Base-by-base conservation (phyloP, 345 rosid genomes). In the Salix suchowensis region DNA sequence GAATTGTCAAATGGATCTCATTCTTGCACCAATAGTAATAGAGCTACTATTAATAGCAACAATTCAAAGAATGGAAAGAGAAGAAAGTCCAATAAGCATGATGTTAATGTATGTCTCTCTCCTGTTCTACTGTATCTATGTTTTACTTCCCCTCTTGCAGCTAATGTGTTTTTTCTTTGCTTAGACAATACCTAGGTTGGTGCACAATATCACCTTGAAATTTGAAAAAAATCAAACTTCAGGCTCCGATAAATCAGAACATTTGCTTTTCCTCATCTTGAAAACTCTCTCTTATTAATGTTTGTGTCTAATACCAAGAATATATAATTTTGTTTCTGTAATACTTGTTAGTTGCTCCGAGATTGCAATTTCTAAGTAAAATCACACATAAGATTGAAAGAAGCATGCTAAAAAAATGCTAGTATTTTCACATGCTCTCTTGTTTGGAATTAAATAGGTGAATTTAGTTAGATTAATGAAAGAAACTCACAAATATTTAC, bases 1-100 rank as follows among this genome's bases (percentile, higher is more conserved):
- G 77, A 42, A 19, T 26, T 40, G 21, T 73, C 76, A 26, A 55
- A 74, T 62, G 50, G 52, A 66, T 50, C 71, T 34, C 72, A 72
- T n/a, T 11, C 69, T 64, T 11, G 69, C 70, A 70, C 32, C 67
- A 23, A n/a, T 24, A 11, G 32, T 67, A 78, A 67, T 58, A 66
- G 58, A 26, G n/a, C 54, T n/a, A 50, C n/a, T 28, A 71, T 16
- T 37, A 68, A 54, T 50, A 5, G 55, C 52, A 46, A 46, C 5
- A 60, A 68, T 48, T 48, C 78, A 9, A 80, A 72, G 78, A 87
- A 64, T 78, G 72, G 61, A 65, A 82, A n/a, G 71, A 80, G 67
- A 76, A 82, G 71, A 74, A 78, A 28, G 76, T 39, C 30, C 40
- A 80, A 71, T 54, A 61, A 66, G 44, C 68, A 8, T 72, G 76